Evolutionary conservation across 2,329 filamentous ascomycete species (phyloP).

Genomic region (Diplodia scrobiculata): DNA sequence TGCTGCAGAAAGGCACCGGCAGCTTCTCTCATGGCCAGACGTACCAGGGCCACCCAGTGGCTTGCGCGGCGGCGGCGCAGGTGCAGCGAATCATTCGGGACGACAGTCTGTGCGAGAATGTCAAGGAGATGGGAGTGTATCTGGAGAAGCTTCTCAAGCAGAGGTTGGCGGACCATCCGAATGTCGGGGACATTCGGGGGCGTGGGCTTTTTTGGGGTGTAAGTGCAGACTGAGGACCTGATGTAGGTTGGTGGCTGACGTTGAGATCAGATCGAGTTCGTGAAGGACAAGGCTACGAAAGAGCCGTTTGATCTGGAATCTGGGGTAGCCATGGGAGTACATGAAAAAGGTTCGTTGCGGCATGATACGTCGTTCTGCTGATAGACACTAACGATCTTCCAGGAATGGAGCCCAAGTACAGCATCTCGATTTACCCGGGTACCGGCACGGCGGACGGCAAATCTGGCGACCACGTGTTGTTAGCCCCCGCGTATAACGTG

Average conservation of each 20-base stretch:
- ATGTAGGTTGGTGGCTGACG: background rate
- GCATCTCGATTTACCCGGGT: constrained; percentile 65
- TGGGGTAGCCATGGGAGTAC: constrained; percentile 53
- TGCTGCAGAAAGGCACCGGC: constrained; percentile 50
- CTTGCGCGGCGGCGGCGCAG: constrained; percentile 64
- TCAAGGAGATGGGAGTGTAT: constrained; percentile 55
- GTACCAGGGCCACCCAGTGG: constrained; percentile 59
- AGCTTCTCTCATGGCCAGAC: constrained; percentile 64
- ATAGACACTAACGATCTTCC: constrained; percentile 24
- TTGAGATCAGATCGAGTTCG: constrained; percentile 58
- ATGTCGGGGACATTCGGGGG: constrained; percentile 65
- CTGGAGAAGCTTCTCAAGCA: constrained; percentile 51
- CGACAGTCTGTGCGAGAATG: constrained; percentile 62
- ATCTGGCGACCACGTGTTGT: constrained; percentile 68
- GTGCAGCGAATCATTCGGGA: constrained; percentile 62
- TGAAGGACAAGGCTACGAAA: constrained; percentile 58
- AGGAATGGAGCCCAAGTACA: constrained; percentile 50
- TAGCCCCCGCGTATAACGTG: constrained; percentile 70
- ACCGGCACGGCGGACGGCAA: constrained; percentile 61
- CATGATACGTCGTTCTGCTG: background rate
- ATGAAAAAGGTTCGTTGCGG: constrained; percentile 53
- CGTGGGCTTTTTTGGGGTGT: constrained; percentile 61
- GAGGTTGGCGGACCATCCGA: constrained; percentile 49
- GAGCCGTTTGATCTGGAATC: constrained; percentile 54
- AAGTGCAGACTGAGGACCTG: constrained; percentile 38